phyloP scores from a whole-genome alignment of 148 eudicot species.

The Rhododendron molle region DNA sequence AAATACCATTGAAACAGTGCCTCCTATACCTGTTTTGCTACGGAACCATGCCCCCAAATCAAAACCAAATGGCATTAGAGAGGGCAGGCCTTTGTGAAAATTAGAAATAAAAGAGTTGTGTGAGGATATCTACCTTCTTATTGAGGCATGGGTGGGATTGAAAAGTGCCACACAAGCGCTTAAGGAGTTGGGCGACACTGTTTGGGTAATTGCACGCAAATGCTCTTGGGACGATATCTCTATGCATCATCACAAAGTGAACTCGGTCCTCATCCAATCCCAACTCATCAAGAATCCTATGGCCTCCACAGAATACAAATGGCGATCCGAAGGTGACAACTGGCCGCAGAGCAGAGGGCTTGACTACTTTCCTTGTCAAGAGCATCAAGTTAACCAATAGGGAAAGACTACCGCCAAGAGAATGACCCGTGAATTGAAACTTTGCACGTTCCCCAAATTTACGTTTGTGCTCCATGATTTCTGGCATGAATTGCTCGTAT shows the following conservation, averaged over 20 bases:
- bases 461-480: constrained; percentile 48
- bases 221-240: constrained; percentile 90
- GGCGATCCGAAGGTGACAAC: constrained; percentile 83
- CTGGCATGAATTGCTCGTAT: constrained; percentile 76
- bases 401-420: constrained; percentile 82
- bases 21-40: no score
- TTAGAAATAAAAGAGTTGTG: not conserved
- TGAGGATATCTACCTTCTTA: constrained; percentile 48
- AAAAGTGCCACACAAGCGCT: constrained; percentile 57
- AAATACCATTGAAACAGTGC: no score
- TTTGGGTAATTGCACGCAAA: constrained; percentile 83
- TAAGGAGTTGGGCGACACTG: constrained; percentile 58
- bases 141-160: constrained; percentile 73
- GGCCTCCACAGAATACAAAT: constrained; percentile 73
- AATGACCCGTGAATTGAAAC: constrained; percentile 83
- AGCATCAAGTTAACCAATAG: constrained; percentile 73
- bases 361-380: constrained; percentile 43
- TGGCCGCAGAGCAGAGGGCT: constrained; percentile 52
- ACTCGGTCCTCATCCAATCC: constrained; percentile 56
- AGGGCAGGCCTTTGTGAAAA: not conserved
- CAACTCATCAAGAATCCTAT: constrained; percentile 46
- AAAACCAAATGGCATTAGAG: no score
- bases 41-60: no score
- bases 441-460: constrained; percentile 50
- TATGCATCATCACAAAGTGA: constrained; percentile 73